Base-by-base conservation (phyloP, 108 stramenopile genomes). In the Stephanodiscus minutulus region DNA sequence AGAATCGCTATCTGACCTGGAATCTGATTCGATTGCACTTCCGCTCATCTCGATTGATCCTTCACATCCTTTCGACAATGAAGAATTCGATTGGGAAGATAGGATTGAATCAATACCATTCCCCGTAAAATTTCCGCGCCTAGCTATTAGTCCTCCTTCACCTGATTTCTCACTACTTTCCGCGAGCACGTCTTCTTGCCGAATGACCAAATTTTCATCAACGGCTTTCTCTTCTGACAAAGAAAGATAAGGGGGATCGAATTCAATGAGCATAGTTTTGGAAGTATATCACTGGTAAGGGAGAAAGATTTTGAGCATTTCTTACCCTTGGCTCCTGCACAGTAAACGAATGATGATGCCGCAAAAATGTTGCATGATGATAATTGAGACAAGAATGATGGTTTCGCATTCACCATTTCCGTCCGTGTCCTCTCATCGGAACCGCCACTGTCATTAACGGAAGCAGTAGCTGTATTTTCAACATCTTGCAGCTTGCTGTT, bases 261-360 rank as follows among this genome's bases (percentile, higher is more conserved):
- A 44, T 44, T 44, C 11, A 13, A 44, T 44, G 11, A 44, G 43
- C 15, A 2, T 44, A 24, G 56, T 25, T 28, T 48, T 49, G 44
- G 9, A 29, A 9, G 17, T 17, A 47, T n/a, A 11, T 28, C n/a
- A 33, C 3, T 27, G 22, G 58, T 20, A 28, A 47, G 31, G 35
- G 18, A 49, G 55, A 37, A 35, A 2, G 31, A 60, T 7, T 24
- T 57, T 11, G 68, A 48, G 7, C 7, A 17, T 46, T 58, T n/a
- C 44, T 29, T 28, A 59, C 29, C 28, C 56, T 61, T 53, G 66
- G 70, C 77, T 50, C 66, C 10, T 31, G 79, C 67, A 15, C 79
- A 81, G 25, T 68, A 69, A 10, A 59, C 69, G 41, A 74, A 81
- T 24, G 80, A 81, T 52, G 80, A 81, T 13, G 80, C 69, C 29